A percentile compares a stretch with the other conserved stretches of the same genome.
These are phyloP conservation scores for Russula sp. DNA, from an alignment of 768 basidiomycete genomes.

Conservation along the genomic window DNA sequence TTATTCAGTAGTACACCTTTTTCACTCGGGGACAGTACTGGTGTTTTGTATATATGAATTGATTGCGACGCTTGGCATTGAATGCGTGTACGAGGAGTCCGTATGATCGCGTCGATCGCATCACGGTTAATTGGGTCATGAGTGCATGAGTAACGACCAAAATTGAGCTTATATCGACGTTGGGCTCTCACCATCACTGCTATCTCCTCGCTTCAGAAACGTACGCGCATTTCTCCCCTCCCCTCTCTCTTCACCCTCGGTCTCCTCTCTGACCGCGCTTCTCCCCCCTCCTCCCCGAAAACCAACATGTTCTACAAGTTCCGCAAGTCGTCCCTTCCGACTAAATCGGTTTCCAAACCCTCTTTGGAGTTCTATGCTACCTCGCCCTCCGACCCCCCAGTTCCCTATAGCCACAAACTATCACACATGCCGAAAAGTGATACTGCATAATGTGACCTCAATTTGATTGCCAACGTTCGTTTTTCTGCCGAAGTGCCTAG, in stretches of 20 bases:
- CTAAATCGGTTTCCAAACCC: conserved; percentile 5
- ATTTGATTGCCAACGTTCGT: too few species aligned
- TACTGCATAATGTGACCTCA: too few species aligned
- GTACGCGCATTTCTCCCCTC: conserved; percentile 28
- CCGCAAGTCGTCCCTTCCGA: conserved; percentile 30
- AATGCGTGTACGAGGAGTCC: conserved; percentile 14
- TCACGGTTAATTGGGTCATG: conserved; percentile 5
- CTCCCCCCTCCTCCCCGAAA: conserved; percentile 21
- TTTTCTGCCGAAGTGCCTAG: too few species aligned
- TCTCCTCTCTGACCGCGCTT: conserved; percentile 25
- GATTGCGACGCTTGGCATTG: conserved; percentile 16
- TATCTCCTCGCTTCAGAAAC: too few species aligned
- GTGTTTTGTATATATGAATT: conserved; percentile 23
- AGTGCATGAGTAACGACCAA: background rate
- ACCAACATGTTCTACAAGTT: conserved; percentile 22
- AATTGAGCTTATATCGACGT: background rate
- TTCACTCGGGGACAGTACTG: conserved; percentile 10
- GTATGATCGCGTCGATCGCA: conserved; percentile 23
- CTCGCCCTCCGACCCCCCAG: background rate
- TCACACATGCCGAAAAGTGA: too few species aligned
- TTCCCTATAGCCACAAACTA: too few species aligned
- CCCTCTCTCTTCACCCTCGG: conserved; percentile 29
- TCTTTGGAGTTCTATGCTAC: background rate
- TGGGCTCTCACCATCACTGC: too few species aligned
- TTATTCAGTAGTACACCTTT: conserved; percentile 7